Percentiles rank a stretch among this genome's conserved stretches.
Conservation (phyloP, 1,284 basidiomycete genomes). For the Cystobasidium pallidum region DNA sequence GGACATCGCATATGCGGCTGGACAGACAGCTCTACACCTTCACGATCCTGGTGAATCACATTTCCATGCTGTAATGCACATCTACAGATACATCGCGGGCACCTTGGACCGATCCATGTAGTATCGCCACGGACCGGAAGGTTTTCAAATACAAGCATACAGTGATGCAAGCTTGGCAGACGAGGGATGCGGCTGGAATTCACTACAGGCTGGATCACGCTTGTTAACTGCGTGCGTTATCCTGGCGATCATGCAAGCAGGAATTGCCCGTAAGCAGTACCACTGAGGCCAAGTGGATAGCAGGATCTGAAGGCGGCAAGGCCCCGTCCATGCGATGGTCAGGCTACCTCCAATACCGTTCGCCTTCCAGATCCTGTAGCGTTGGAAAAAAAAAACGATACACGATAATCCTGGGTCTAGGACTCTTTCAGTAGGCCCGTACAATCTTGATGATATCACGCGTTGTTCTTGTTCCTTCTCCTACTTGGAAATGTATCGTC, state of each 20-base stretch:
- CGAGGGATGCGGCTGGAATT: conserved; percentile 53
- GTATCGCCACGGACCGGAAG: conserved; percentile 26
- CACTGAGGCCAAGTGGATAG: conserved; percentile 60
- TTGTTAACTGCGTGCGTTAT: conserved; percentile 54
- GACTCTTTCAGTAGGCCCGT: too few relatives aligned
- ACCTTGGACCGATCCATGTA: conserved; percentile 57
- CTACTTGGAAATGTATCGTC: too few relatives aligned
- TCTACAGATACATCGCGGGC: conserved; percentile 61
- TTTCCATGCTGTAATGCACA: conserved; percentile 57
- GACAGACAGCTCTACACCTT: conserved; percentile 55
- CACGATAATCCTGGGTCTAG: too few relatives aligned
- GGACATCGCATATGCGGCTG: conserved; percentile 59
- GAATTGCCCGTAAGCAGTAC: conserved; percentile 56
- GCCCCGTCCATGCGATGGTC: too few relatives aligned
- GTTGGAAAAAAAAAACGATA: too few relatives aligned
- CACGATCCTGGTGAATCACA: conserved; percentile 54
- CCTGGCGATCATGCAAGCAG: conserved; percentile 59
- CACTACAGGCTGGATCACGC: conserved; percentile 58
- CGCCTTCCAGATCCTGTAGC: too few relatives aligned
- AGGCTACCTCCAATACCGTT: too few relatives aligned
- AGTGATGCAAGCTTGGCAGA: conserved; percentile 60
- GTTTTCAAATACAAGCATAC: conserved; percentile 55
- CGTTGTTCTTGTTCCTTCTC: too few relatives aligned
- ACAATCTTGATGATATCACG: too few relatives aligned
- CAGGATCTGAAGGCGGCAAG: conserved; percentile 40